Conservation (phyloP, 768 basidiomycete species). For the Galerina sulciceps region DNA sequence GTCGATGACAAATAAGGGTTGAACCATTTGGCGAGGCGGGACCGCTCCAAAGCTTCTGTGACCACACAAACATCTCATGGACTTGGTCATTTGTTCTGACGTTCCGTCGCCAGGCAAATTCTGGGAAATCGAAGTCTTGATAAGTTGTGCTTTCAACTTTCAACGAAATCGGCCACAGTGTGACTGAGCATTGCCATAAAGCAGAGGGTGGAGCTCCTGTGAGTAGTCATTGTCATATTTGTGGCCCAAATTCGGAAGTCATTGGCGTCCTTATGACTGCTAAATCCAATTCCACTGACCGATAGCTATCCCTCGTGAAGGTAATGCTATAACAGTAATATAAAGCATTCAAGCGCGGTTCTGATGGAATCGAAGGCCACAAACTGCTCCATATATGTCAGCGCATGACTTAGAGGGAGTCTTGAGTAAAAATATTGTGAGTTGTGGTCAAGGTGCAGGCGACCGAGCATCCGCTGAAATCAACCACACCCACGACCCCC, state of each 20-base stretch:
- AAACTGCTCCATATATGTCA: too few species aligned
- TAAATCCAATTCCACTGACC: not conserved
- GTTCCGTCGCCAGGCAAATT: not conserved
- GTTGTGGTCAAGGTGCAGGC: too few species aligned
- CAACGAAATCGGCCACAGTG: too few species aligned
- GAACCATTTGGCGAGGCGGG: slow-evolving; percentile 1
- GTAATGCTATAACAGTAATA: too few species aligned
- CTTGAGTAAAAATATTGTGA: too few species aligned
- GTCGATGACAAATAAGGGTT: not conserved
- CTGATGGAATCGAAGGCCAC: too few species aligned
- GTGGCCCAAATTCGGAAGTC: not conserved
- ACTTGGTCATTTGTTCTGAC: not conserved
- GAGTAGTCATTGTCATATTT: not conserved
- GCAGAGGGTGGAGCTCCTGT: not conserved
- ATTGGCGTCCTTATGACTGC: not conserved
- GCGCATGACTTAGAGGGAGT: too few species aligned
- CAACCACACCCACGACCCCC: too few species aligned
- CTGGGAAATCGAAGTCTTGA: not conserved
- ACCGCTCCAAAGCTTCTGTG: not conserved
- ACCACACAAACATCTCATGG: not conserved
- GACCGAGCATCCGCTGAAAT: too few species aligned
- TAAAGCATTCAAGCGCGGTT: not conserved
- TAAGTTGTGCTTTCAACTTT: not conserved
- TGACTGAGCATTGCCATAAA: not conserved
- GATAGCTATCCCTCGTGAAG: not conserved